Evolutionary conservation across 345 rosid genomes (phyloP).

Genomic region (Firmiana major): DNA sequence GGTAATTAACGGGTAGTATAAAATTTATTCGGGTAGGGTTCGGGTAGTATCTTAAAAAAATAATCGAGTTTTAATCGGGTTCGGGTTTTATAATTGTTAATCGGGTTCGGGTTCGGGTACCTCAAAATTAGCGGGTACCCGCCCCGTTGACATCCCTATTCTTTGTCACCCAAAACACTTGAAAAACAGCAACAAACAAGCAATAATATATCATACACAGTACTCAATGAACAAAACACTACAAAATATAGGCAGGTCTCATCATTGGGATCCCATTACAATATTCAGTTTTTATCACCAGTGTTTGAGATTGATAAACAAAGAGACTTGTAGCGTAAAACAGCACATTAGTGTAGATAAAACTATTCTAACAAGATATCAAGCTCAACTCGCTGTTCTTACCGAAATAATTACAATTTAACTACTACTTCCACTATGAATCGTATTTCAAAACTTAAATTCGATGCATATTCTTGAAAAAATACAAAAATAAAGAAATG

Average conservation of each 20-base stretch:
- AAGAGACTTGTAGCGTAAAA: neutral
- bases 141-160: no score
- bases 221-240: neutral
- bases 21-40: no score
- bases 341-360: neutral
- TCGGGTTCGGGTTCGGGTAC: no score
- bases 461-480: neutral
- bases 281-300: neutral
- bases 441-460: neutral
- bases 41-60: no score
- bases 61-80: no score
- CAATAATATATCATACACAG: neutral
- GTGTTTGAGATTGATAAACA: neutral
- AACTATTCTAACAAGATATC: neutral
- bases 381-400: neutral
- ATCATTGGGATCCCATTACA: neutral
- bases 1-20: no score
- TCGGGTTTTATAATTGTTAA: no score
- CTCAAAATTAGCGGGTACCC: no score
- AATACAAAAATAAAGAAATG: conserved; percentile 1
- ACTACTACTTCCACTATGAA: neutral
- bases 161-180: neutral
- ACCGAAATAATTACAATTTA: conserved; percentile 5
- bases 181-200: neutral
- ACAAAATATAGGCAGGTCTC: neutral